Conservation (phyloP, 306 rosid genomes). For the Crataegus laevigata region DNA sequence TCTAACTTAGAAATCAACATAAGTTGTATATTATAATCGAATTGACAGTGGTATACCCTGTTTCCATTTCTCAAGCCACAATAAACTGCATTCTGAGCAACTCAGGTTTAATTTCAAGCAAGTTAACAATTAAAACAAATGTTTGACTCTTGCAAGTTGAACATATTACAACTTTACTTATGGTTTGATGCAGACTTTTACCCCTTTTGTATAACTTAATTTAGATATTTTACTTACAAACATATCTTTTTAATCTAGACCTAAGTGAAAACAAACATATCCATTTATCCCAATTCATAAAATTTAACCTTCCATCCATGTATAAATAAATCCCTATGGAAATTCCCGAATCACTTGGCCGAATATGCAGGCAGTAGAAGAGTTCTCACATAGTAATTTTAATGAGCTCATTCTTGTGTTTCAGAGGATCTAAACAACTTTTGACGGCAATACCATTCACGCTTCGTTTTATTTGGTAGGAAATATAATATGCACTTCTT, state of each 20-base stretch:
- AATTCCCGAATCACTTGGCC: neutral
- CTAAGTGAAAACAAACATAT: neutral
- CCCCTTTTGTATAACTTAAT: neutral
- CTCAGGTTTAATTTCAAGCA: neutral
- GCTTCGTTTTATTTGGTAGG: neutral
- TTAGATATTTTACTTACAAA: neutral
- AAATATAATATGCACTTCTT: neutral
- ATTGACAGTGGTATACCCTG: neutral
- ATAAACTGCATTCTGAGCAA: neutral
- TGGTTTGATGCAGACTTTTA: neutral
- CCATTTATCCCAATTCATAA: neutral
- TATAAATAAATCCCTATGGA: neutral
- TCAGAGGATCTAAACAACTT: neutral
- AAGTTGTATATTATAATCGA: neutral
- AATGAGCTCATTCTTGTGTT: neutral
- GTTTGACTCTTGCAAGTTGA: neutral
- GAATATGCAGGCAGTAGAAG: neutral
- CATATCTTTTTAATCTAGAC: neutral
- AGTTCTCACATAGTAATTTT: neutral
- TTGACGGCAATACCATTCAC: neutral
- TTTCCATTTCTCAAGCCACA: neutral
- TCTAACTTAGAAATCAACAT: neutral
- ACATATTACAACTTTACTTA: neutral
- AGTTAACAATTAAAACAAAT: neutral
- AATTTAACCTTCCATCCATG: neutral